Conservation (phyloP, 139 green algal genomes). For the Chlorella sp. region DNA sequence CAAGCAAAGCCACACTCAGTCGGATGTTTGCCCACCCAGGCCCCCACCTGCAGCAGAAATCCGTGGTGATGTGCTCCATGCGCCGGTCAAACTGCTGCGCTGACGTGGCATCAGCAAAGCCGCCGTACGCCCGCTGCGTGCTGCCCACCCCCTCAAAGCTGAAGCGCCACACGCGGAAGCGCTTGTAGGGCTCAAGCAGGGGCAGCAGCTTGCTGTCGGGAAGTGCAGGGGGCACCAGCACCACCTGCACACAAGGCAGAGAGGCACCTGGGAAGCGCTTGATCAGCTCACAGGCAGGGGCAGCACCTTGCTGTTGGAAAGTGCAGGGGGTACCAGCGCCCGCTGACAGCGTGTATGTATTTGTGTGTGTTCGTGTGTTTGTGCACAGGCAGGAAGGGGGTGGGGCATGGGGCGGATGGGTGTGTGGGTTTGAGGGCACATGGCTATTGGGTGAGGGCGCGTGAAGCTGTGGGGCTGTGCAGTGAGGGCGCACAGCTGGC, state of each 20-base stretch:
- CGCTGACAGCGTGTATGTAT: not conserved
- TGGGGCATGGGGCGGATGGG: too few species aligned
- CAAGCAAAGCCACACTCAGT: too few species aligned
- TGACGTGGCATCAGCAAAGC: not conserved
- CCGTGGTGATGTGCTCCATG: too few species aligned
- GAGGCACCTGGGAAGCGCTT: not conserved
- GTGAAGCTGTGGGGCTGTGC: not conserved
- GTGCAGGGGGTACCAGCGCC: not conserved
- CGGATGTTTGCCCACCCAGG: too few species aligned
- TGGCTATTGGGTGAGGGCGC: not conserved
- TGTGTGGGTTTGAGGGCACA: too few species aligned
- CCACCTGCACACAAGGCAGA: not conserved
- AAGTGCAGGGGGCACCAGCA: constrained; percentile 21
- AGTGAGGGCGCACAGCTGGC: too few species aligned
- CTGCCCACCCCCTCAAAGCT: constrained; percentile 10
- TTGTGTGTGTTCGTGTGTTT: too few species aligned
- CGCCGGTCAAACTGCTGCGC: too few species aligned
- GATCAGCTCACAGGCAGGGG: not conserved
- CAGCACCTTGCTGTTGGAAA: not conserved
- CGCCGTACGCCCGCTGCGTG: not conserved
- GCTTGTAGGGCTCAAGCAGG: constrained; percentile 24
- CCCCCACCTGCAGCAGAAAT: constrained; percentile 11
- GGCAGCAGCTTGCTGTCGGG: constrained; percentile 8
- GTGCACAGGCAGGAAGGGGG: not conserved
- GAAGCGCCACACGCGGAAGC: constrained; percentile 28